Evolutionary conservation across 805 yeast genomes (phyloP).

Genomic region (Candida nitratophila): DNA sequence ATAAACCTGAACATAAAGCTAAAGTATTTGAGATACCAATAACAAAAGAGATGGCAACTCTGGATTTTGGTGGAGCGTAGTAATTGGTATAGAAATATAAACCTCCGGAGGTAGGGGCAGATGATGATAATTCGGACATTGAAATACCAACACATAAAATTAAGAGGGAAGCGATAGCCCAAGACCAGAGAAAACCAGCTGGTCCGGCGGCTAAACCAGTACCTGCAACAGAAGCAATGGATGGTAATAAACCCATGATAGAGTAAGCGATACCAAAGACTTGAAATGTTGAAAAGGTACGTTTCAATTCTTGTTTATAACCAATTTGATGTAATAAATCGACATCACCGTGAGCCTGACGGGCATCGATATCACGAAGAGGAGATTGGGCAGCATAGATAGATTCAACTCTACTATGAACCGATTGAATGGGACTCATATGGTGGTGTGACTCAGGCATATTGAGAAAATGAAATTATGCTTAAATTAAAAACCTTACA

Average conservation of each 20-base stretch:
- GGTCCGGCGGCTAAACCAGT: conserved; percentile 50
- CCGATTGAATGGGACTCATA: neutral
- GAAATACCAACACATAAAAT: conserved; percentile 49
- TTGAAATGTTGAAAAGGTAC: conserved; percentile 55
- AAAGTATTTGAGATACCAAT: conserved; percentile 61
- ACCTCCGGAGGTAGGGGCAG: conserved; percentile 71
- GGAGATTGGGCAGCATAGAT: conserved; percentile 19
- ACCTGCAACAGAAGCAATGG: conserved; percentile 48
- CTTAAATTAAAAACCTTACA: neutral
- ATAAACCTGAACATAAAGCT: conserved; percentile 55
- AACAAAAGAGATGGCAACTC: conserved; percentile 47
- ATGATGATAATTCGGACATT: conserved; percentile 58
- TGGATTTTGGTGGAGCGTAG: conserved; percentile 47
- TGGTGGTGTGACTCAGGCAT: neutral
- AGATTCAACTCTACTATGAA: conserved; percentile 1
- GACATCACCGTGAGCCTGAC: conserved; percentile 19
- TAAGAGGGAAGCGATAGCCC: conserved; percentile 42
- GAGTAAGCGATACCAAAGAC: conserved; percentile 68
- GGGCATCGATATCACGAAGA: conserved; percentile 22
- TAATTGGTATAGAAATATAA: conserved; percentile 60
- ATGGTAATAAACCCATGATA: conserved; percentile 65
- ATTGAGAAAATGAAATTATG: neutral
- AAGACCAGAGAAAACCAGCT: conserved; percentile 49
- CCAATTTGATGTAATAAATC: conserved; percentile 51
- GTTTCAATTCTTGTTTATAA: conserved; percentile 58